Conservation (phyloP, 495 filamentous ascomycete species). For the Choiromyces venosus region DNA sequence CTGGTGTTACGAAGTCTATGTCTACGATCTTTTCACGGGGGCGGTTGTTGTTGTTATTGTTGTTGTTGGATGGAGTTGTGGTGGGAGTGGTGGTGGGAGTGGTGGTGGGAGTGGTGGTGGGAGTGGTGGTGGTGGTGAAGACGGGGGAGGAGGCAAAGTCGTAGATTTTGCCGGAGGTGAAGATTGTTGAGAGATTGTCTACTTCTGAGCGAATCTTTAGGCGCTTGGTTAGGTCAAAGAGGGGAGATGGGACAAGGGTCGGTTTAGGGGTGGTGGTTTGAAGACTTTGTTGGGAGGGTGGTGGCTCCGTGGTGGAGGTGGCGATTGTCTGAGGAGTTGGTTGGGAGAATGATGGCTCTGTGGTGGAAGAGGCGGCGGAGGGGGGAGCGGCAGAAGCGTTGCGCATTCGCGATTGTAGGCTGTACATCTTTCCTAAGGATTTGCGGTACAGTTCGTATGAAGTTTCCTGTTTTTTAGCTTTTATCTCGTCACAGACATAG, state of each 20-base stretch:
- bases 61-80: no score
- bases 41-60: no score
- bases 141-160: slow-evolving; percentile 23
- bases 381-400: background rate
- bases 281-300: no score
- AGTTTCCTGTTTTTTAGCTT: slow-evolving; percentile 3
- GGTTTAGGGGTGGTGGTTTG: background rate
- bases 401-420: background rate
- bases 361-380: background rate
- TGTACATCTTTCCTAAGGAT: background rate
- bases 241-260: background rate
- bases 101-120: no score
- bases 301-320: background rate
- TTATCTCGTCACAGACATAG: slow-evolving; percentile 25
- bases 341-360: background rate
- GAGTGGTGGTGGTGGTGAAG: slow-evolving; percentile 13
- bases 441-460: background rate
- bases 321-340: background rate
- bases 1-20: slow-evolving; percentile 19
- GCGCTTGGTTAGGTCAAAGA: background rate
- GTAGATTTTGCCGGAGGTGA: slow-evolving; percentile 26
- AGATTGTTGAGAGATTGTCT: slow-evolving; percentile 14
- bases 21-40: slow-evolving; percentile 12
- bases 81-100: no score
- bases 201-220: slow-evolving; percentile 20